Conservation (phyloP, 2,329 filamentous ascomycete genomes). For the Paecilomyces dactylethromorphus region DNA sequence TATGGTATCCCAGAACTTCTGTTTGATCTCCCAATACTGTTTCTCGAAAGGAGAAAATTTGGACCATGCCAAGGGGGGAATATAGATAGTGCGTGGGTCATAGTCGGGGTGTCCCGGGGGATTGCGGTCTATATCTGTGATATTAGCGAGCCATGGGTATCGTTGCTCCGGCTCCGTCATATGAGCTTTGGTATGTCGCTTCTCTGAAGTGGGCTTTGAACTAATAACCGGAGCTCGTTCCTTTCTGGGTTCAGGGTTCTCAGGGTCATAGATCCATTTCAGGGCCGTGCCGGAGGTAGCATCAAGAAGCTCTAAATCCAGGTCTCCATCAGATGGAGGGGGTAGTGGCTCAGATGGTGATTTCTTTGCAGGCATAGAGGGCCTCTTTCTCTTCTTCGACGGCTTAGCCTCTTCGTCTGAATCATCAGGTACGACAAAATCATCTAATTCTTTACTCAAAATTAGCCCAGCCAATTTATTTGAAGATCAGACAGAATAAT, state of each 20-base stretch:
- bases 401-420: constrained; percentile 61
- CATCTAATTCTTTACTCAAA: constrained; percentile 61
- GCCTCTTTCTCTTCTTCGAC: constrained; percentile 67
- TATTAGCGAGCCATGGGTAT: constrained; percentile 83
- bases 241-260: constrained; percentile 47
- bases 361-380: constrained; percentile 34
- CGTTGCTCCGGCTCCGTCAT: constrained; percentile 76
- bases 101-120: constrained; percentile 76
- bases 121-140: constrained; percentile 77
- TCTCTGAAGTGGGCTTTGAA: constrained; percentile 27
- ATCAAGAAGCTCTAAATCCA: constrained; percentile 49
- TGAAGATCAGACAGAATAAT: not conserved
- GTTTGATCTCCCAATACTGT: constrained; percentile 99
- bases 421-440: constrained; percentile 83
- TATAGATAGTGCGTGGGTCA: constrained; percentile 83
- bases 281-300: constrained; percentile 62
- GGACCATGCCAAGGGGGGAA: constrained; percentile 71
- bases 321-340: constrained; percentile 48
- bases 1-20: constrained; percentile 93
- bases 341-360: constrained; percentile 40
- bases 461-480: not conserved
- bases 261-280: constrained; percentile 72
- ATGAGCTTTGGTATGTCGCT: constrained; percentile 61
- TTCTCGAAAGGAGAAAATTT: constrained; percentile 93
- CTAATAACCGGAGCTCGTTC: constrained; percentile 35